Percentiles rank a stretch among this genome's conserved stretches.
Conservation (phyloP, 768 basidiomycete species). For the Hirschioporus abietinus region DNA sequence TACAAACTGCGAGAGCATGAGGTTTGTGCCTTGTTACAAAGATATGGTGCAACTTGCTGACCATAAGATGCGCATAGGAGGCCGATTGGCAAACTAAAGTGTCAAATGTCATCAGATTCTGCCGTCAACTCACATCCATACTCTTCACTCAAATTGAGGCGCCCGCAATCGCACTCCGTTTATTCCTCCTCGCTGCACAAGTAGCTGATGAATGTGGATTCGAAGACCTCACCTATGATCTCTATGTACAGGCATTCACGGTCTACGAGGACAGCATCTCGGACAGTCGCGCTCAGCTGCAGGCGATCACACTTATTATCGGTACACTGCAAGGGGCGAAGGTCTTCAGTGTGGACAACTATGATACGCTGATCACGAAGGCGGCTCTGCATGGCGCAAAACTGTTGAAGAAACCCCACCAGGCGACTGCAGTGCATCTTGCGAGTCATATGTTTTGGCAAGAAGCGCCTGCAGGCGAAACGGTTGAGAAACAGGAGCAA, state of each 20-base stretch:
- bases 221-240: slow-evolving; percentile 94
- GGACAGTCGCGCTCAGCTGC: slow-evolving; percentile 90
- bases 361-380: slow-evolving; percentile 96
- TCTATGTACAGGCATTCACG: slow-evolving; percentile 96
- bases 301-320: slow-evolving; percentile 96
- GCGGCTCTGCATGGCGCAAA: slow-evolving; percentile 97
- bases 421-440: slow-evolving; percentile 88
- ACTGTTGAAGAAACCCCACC: slow-evolving; percentile 96
- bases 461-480: slow-evolving; percentile 42
- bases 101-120: slow-evolving; percentile 87
- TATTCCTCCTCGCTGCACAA: slow-evolving; percentile 94
- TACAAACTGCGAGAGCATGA: slow-evolving; percentile 80
- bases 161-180: slow-evolving; percentile 83
- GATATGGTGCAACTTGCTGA: not conserved
- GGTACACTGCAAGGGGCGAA: slow-evolving; percentile 81
- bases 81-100: slow-evolving; percentile 83
- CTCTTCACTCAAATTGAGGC: slow-evolving; percentile 92
- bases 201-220: slow-evolving; percentile 93
- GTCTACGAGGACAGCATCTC: slow-evolving; percentile 98
- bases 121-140: slow-evolving; percentile 88
- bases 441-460: slow-evolving; percentile 99
- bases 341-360: slow-evolving; percentile 93
- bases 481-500: slow-evolving; percentile 42
- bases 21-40: slow-evolving; percentile 31
- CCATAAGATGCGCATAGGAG: slow-evolving; percentile 45